Percentiles rank a stretch among this genome's conserved stretches.
Evolutionary conservation across 2,329 filamentous ascomycete genomes (phyloP).

Genomic region (Aureobasidium subglaciale): DNA sequence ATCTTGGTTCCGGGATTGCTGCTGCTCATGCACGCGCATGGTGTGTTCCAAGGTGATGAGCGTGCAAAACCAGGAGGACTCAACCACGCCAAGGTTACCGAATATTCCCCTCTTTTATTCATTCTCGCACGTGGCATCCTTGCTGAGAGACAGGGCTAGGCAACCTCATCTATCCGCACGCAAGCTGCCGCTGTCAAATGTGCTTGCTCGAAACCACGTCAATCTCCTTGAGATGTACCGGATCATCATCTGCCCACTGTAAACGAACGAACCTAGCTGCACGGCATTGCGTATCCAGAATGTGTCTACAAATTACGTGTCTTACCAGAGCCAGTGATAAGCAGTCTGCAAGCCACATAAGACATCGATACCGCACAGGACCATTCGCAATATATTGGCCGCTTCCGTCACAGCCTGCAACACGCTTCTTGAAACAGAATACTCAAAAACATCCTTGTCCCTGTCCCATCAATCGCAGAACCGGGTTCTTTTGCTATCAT

Average conservation of each 20-base stretch:
- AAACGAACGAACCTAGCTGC: not conserved
- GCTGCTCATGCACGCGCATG: constrained; percentile 1
- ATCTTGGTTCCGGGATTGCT: constrained; percentile 4
- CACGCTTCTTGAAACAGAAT: constrained; percentile 11
- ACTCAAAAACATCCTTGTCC: not conserved
- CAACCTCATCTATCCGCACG: constrained; percentile 1
- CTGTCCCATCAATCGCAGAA: not conserved
- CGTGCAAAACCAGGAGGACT: not conserved
- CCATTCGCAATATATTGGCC: constrained; percentile 8
- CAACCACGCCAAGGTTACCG: not conserved
- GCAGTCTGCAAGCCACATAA: constrained; percentile 6
- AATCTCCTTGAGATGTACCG: not conserved
- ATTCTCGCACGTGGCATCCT: constrained; percentile 5
- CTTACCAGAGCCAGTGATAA: not conserved
- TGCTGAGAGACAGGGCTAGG: not conserved
- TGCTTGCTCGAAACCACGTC: not conserved
- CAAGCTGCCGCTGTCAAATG: constrained; percentile 13
- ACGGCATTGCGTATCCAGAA: not conserved
- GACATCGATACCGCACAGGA: not conserved
- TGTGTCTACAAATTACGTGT: not conserved
- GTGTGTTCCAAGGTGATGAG: not conserved
- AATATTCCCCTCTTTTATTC: not conserved
- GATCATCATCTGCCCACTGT: not conserved
- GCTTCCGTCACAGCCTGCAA: constrained; percentile 1
- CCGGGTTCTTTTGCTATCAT: not conserved